phyloP scores from a whole-genome alignment of 1,139 yeast species.

The Petasospora fabianii region DNA sequence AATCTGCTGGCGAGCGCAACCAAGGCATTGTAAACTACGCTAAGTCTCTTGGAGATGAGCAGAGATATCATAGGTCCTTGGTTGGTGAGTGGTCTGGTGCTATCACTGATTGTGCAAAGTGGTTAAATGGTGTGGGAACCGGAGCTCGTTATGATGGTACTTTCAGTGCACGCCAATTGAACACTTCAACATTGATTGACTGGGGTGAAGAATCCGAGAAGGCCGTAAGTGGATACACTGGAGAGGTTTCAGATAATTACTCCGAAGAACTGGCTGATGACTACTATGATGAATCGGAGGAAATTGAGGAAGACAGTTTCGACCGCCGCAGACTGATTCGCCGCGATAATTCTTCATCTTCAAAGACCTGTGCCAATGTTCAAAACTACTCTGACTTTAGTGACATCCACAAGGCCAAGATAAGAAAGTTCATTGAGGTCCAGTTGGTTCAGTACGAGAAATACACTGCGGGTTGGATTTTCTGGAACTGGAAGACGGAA shows the following conservation, averaged over 20 bases:
- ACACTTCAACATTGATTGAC: background rate
- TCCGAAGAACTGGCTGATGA: background rate
- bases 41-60: slow-evolving; percentile 34
- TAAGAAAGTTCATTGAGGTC: slow-evolving; percentile 47
- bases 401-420: slow-evolving; percentile 31
- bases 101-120: slow-evolving; percentile 83
- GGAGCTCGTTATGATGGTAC: slow-evolving; percentile 86
- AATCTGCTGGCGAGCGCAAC: slow-evolving; percentile 27
- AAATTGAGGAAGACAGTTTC: background rate
- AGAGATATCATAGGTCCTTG: slow-evolving; percentile 43
- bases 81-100: slow-evolving; percentile 85
- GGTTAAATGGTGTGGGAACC: slow-evolving; percentile 89
- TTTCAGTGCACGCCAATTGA: slow-evolving; percentile 13
- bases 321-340: slow-evolving; percentile 1
- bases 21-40: slow-evolving; percentile 38
- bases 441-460: slow-evolving; percentile 45
- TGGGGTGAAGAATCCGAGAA: slow-evolving; percentile 5
- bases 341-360: slow-evolving; percentile 1
- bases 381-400: slow-evolving; percentile 32
- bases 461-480: slow-evolving; percentile 54
- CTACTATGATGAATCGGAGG: background rate
- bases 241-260: slow-evolving; percentile 1
- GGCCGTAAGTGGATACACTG: background rate
- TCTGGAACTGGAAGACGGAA: slow-evolving; percentile 71
- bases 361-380: slow-evolving; percentile 33